Conservation (phyloP, 176 grass and related monocot genomes). For the Zizania latifolia region DNA sequence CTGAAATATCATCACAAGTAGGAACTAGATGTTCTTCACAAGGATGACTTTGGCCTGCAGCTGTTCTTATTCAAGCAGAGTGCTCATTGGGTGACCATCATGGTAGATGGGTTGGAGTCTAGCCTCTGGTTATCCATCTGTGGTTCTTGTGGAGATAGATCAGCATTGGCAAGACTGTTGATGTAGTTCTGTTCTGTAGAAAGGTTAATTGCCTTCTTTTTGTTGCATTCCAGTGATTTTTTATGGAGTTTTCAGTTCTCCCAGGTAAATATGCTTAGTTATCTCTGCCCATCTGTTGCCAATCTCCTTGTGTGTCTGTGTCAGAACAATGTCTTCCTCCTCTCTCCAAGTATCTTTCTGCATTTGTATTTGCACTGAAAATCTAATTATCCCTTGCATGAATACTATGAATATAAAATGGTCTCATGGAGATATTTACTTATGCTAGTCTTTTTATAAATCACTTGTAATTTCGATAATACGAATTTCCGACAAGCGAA, state of each 20-base stretch:
- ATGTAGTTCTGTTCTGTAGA: constrained; percentile 55
- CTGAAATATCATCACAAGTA: constrained; percentile 35
- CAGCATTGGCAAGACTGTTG: constrained; percentile 35
- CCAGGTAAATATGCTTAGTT: constrained; percentile 72
- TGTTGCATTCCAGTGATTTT: constrained; percentile 97
- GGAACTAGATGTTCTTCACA: constrained; percentile 26
- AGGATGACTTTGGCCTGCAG: background rate
- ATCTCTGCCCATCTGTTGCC: constrained; percentile 99
- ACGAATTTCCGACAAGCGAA: background rate
- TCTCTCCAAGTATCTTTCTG: constrained; percentile 95
- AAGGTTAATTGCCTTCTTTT: constrained; percentile 73
- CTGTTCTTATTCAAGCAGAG: background rate
- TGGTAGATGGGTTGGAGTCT: constrained; percentile 2
- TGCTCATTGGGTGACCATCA: background rate
- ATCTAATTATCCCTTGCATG: background rate
- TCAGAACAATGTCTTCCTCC: constrained; percentile 84
- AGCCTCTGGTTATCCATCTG: background rate
- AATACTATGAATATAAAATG: background rate
- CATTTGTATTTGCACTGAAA: constrained; percentile 17
- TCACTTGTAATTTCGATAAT: background rate
- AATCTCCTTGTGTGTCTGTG: constrained; percentile 68
- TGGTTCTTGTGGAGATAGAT: constrained; percentile 1
- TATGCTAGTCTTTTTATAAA: background rate
- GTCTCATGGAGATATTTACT: background rate
- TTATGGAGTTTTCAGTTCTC: constrained; percentile 90